Percentiles rank a stretch among this genome's conserved stretches.
Conservation (phyloP, 768 basidiomycete genomes). For the Tricholoma bakamatsutake region DNA sequence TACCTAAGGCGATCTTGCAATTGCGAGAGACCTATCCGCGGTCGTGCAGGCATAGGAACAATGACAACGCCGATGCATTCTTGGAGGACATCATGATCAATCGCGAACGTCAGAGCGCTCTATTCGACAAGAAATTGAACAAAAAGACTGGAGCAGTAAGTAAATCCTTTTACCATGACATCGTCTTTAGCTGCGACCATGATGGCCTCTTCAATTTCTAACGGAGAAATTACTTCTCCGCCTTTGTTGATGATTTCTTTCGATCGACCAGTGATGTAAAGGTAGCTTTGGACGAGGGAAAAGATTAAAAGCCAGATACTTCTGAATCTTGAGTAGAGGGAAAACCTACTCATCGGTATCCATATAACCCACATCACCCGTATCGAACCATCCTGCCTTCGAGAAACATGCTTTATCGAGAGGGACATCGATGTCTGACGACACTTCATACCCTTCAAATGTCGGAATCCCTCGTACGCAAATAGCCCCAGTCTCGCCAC, state of each 20-base stretch:
- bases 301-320: not conserved
- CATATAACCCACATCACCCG: constrained; percentile 42
- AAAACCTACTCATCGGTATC: constrained; percentile 35
- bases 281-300: constrained; percentile 18
- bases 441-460: constrained; percentile 45
- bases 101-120: constrained; percentile 36
- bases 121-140: constrained; percentile 5
- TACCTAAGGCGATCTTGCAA: constrained; percentile 37
- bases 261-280: constrained; percentile 50
- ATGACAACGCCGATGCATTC: constrained; percentile 41
- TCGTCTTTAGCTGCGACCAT: constrained; percentile 32
- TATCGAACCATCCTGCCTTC: constrained; percentile 48
- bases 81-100: constrained; percentile 42
- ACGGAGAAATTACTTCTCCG: constrained; percentile 56
- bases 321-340: not conserved
- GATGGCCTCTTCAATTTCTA: constrained; percentile 57
- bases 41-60: constrained; percentile 27
- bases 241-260: constrained; percentile 60
- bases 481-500: constrained; percentile 43
- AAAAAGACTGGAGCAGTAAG: no score
- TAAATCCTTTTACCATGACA: constrained; percentile 27
- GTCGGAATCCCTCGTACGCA: constrained; percentile 51
- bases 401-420: constrained; percentile 34
- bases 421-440: constrained; percentile 35
- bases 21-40: constrained; percentile 34